Evolutionary conservation across 305 asterid species (phyloP).

Genomic region (Solanum aculeatissimum): DNA sequence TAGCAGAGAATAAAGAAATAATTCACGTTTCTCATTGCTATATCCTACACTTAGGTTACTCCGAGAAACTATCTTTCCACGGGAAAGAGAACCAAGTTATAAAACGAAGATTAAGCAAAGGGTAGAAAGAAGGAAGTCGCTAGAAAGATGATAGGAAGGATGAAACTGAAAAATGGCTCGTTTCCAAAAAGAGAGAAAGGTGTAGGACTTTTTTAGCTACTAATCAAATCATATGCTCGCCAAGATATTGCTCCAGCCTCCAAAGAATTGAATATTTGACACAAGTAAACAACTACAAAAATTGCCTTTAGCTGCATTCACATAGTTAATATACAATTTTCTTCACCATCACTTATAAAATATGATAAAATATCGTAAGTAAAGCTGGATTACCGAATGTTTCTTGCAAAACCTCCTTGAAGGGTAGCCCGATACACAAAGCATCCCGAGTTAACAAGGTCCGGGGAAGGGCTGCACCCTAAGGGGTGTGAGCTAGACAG

Average conservation of each 20-base stretch:
- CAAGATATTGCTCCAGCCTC: not conserved
- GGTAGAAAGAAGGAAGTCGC: not conserved
- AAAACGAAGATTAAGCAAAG: not conserved
- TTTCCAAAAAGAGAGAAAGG: not conserved
- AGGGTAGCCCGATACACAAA: no score
- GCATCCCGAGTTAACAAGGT: no score
- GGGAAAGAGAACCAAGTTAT: not conserved
- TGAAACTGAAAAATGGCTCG: not conserved
- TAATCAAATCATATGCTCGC: not conserved
- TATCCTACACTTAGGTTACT: not conserved
- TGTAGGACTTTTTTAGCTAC: not conserved
- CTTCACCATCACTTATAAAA: not conserved
- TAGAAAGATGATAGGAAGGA: not conserved
- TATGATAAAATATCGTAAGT: not conserved
- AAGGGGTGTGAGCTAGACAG: no score
- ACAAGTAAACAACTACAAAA: not conserved
- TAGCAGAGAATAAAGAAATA: not conserved
- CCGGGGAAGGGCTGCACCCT: no score
- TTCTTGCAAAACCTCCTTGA: not conserved
- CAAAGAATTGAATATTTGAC: not conserved
- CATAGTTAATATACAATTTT: not conserved
- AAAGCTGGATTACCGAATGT: not conserved
- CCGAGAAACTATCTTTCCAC: not conserved
- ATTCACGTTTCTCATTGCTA: not conserved
- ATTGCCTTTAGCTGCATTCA: not conserved